Conservation (phyloP, 768 basidiomycete species). For the Trametes coccinea region DNA sequence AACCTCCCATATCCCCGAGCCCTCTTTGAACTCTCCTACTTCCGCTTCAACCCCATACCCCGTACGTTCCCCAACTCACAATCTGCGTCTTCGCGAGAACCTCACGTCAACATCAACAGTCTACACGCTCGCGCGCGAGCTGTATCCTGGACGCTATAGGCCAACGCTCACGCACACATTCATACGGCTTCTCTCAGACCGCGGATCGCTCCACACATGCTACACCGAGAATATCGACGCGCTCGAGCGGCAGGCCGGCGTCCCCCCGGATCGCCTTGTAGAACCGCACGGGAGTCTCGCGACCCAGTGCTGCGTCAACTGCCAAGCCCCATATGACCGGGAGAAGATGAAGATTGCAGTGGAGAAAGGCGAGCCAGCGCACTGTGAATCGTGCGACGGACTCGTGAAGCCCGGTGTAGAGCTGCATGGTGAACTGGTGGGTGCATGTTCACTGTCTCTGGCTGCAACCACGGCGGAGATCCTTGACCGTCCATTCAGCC, state of each 20-base stretch:
- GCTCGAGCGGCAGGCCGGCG: constrained; percentile 83
- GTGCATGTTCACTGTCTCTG: constrained; percentile 25
- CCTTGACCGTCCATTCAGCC: constrained; percentile 48
- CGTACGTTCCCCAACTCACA: constrained; percentile 46
- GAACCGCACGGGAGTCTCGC: constrained; percentile 98
- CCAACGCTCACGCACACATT: constrained; percentile 92
- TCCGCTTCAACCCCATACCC: constrained; percentile 75
- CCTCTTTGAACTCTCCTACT: constrained; percentile 90
- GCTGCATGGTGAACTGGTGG: constrained; percentile 79
- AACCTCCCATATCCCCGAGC: constrained; percentile 92
- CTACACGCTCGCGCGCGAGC: constrained; percentile 88
- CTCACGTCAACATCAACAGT: constrained; percentile 41
- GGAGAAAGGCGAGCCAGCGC: constrained; percentile 59
- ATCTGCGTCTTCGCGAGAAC: neutral
- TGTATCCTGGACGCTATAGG: constrained; percentile 87
- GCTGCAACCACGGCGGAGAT: neutral
- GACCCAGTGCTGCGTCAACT: constrained; percentile 77
- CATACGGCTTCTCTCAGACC: constrained; percentile 73
- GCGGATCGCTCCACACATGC: constrained; percentile 68
- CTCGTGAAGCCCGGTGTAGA: constrained; percentile 90
- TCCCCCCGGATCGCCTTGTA: constrained; percentile 71
- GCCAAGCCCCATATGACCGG: constrained; percentile 56
- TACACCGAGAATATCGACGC: constrained; percentile 95
- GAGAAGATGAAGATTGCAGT: constrained; percentile 69
- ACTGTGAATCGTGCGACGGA: constrained; percentile 67